Evolutionary conservation across 352 stramenopile species (phyloP), one percentile per base, ranked within the genome.

Genomic region (Globisporangium ultimum): DNA sequence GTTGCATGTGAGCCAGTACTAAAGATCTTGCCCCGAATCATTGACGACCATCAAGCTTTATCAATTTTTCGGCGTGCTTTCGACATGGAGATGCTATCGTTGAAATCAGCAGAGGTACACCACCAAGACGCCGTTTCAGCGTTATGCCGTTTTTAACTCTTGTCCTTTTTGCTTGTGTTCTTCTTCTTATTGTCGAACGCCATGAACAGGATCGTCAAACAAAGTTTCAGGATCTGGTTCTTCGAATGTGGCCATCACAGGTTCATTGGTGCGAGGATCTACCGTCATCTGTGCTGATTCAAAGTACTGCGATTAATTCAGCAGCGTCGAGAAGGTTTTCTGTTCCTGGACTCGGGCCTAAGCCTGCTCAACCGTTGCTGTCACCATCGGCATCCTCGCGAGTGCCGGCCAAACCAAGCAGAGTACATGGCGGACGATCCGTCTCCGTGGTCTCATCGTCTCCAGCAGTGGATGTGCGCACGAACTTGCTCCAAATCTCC

Each of bases 221-320:
- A 15, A 84, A 81, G 53, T 89, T 91, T 43, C 71, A 84, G 22
- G 75, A 88, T 45, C 68, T 93, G 20, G 79, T 90, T 46, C 58
- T 93, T 22, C 79, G 83, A 12, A 89, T 93, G 79, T 93, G 83
- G 83, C 79, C 83, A 3, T 80, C 78, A 10, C 88, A 89, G 48
- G 64, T 89, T 38, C 65, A 84, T 1, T 80, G 78, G 59, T 66
- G 71, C 18, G 76, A 81, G 3, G 40, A 48, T 18, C 58, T 89
- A 0, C 77, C 80, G 11, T 52, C 64, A 7, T 72, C 76, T 7
- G 32, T 84, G 14, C 21, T 88, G 10, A 45, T 70, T 18, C 53
- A 73, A n/a, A 61, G 48, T 3, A 58, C 28, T 36, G 28, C 48
- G 45, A 53, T 50, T 11, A 53, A 11, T 3, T 28, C 43, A 2